Evolutionary conservation across 2,329 filamentous ascomycete genomes (phyloP).

Genomic region (Leptographium wingfieldii): DNA sequence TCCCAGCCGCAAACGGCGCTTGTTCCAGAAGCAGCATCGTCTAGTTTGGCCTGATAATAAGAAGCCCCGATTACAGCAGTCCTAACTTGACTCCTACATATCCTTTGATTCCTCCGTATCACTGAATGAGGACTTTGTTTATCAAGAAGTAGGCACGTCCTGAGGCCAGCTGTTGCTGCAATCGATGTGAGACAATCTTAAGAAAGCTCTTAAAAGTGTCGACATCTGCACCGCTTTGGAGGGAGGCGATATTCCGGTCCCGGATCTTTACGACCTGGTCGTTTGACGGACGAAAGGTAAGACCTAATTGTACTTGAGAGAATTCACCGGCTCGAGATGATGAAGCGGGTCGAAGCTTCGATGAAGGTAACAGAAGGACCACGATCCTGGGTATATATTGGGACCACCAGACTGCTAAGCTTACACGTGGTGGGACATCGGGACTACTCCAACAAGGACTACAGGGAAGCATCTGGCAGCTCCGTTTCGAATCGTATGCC

Average conservation of each 20-base stretch:
- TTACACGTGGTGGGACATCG: background rate
- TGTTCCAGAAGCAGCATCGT: background rate
- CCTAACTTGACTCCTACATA: background rate
- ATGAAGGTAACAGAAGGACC: background rate
- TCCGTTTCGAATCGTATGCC: background rate
- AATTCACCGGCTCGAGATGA: background rate
- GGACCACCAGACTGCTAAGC: background rate
- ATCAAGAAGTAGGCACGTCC: background rate
- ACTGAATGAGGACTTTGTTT: background rate
- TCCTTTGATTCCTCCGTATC: background rate
- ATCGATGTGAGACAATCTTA: background rate
- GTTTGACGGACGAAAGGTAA: background rate
- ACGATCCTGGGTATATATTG: background rate
- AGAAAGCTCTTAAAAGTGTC: background rate
- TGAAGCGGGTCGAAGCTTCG: background rate
- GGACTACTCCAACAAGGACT: background rate
- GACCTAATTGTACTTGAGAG: background rate
- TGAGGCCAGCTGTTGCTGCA: background rate
- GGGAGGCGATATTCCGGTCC: background rate
- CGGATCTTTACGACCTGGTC: background rate
- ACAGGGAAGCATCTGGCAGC: background rate
- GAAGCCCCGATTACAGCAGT: background rate
- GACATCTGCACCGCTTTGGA: background rate
- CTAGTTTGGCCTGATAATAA: background rate
- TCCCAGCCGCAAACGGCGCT: too few relatives aligned